Evolutionary conservation across 192 early-diverging fungal genomes (phyloP), one percentile per base, ranked within the genome.

Genomic region (Paraglomus occultum): DNA sequence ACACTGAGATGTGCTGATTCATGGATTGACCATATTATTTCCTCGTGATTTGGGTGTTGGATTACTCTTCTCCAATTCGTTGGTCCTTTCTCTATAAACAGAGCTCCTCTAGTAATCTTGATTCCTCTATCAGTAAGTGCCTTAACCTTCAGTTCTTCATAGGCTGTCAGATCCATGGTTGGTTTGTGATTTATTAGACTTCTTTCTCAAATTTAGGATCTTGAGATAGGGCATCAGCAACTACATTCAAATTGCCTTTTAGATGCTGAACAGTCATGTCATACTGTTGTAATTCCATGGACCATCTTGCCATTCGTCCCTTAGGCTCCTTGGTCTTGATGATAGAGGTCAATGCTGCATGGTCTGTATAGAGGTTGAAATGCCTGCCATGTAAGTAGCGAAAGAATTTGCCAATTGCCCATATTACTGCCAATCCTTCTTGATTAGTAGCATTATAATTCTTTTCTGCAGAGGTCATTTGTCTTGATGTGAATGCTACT

Each of bases 261-360:
- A 52, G 76, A 76, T 83, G 0, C 67, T 59, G 47, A 72, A 75
- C 31, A 81, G 81, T 3, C 80, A 51, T 8, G 70, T 57, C 15
- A 67, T 76, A 6, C 80, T 68, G n/a, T 69, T 40, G 1, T 12
- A 55, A 1, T 67, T 73, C 0, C 69, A 73, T 3, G 61, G 67
- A 14, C 83, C 79, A 15, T 78, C 79, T 14, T 73, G 63, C n/a
- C 82, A 63, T 51, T 80, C 80, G 17, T 72, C 43, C 45, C 31
- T 31, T 47, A 1, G 62, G 75, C 43, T 68, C 4, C 10, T 64
- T n/a, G 1, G 46, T 47, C 10, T 64, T n/a, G 1, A 64, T 22
- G 31, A 64, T 12, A 31, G 31, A 31, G 31, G 3, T 3, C 3
- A 31, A 31, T 31, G 31, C 31, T 31, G 31, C 31, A 31, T 31